Percentiles rank a stretch among this genome's conserved stretches.
phyloP scores from a whole-genome alignment of 2,329 filamentous ascomycete genomes.

The Thelonectria blattea region DNA sequence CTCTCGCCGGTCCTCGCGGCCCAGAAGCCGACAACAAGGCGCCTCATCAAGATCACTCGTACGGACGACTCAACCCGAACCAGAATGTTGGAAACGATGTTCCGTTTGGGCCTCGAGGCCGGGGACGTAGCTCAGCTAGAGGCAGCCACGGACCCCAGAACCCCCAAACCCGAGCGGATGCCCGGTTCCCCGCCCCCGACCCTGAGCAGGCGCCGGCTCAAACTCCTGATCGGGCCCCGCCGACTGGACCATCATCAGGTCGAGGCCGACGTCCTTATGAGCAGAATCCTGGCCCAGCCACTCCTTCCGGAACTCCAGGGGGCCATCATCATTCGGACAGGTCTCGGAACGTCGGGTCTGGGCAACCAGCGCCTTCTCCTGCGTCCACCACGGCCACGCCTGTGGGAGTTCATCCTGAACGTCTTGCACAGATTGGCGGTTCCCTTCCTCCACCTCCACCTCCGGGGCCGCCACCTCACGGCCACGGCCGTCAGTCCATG shows the following conservation, averaged over 20 bases:
- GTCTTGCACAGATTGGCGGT: conserved; percentile 54
- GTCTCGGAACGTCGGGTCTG: conserved; percentile 45
- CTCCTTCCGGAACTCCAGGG: conserved; percentile 38
- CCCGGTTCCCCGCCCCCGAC: conserved; percentile 50
- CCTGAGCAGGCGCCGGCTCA: conserved; percentile 49
- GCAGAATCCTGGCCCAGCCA: conserved; percentile 39
- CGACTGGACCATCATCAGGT: conserved; percentile 59
- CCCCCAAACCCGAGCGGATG: conserved; percentile 50
- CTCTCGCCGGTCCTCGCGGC: conserved; percentile 48
- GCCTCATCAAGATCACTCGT: conserved; percentile 64
- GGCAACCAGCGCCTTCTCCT: conserved; percentile 34
- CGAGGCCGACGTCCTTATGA: conserved; percentile 54
- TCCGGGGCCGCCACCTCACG: conserved; percentile 38
- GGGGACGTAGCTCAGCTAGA: conserved; percentile 52
- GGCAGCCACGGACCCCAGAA: conserved; percentile 44
- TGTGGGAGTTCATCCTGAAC: conserved; percentile 56
- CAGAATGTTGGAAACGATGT: conserved; percentile 51
- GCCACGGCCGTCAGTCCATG: conserved; percentile 41
- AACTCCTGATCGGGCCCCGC: conserved; percentile 58
- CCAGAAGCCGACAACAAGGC: conserved; percentile 58
- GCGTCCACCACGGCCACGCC: conserved; percentile 36
- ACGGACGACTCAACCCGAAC: conserved; percentile 65
- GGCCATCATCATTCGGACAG: conserved; percentile 49
- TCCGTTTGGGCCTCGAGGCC: conserved; percentile 63
- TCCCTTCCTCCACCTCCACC: conserved; percentile 43